Evolutionary conservation across 2,329 filamentous ascomycete genomes (phyloP).

Genomic region (Penicillium sp.): DNA sequence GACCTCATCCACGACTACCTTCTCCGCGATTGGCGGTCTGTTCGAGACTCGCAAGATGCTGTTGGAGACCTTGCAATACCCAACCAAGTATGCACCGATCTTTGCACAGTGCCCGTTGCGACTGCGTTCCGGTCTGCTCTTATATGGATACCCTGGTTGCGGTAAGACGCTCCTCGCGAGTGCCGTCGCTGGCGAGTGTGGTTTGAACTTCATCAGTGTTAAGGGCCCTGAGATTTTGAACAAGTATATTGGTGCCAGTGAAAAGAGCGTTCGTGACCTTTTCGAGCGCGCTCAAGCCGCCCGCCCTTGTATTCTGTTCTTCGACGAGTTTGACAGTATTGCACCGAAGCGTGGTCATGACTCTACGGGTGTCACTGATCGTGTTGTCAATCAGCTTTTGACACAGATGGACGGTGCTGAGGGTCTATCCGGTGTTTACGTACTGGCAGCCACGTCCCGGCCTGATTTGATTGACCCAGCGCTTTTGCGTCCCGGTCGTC

Average conservation of each 20-base stretch:
- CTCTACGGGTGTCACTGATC: slow-evolving; percentile 96
- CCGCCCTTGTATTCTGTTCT: slow-evolving; percentile 92
- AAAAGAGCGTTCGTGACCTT: slow-evolving; percentile 93
- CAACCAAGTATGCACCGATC: slow-evolving; percentile 96
- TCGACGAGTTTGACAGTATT: slow-evolving; percentile 98
- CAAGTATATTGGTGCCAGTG: slow-evolving; percentile 97
- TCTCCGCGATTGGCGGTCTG: slow-evolving; percentile 88
- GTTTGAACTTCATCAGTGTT: slow-evolving; percentile 97
- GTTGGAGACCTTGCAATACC: slow-evolving; percentile 93
- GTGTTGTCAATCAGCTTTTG: slow-evolving; percentile 96
- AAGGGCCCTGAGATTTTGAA: slow-evolving; percentile 98
- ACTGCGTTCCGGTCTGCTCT: slow-evolving; percentile 87
- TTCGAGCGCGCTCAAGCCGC: slow-evolving; percentile 91
- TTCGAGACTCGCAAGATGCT: slow-evolving; percentile 86
- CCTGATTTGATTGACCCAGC: slow-evolving; percentile 97
- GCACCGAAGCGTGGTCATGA: slow-evolving; percentile 97
- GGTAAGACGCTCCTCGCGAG: slow-evolving; percentile 96
- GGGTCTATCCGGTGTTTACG: slow-evolving; percentile 91
- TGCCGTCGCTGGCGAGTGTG: slow-evolving; percentile 96
- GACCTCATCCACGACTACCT: slow-evolving; percentile 90
- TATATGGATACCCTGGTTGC: slow-evolving; percentile 95
- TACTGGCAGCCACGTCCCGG: slow-evolving; percentile 89
- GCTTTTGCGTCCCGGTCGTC: slow-evolving; percentile 82
- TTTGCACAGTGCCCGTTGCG: slow-evolving; percentile 94
- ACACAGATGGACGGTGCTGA: slow-evolving; percentile 99